These are phyloP conservation scores for Neospermospora avenae DNA, from an alignment of 2,329 filamentous ascomycete species.

Conservation along the genomic window DNA sequence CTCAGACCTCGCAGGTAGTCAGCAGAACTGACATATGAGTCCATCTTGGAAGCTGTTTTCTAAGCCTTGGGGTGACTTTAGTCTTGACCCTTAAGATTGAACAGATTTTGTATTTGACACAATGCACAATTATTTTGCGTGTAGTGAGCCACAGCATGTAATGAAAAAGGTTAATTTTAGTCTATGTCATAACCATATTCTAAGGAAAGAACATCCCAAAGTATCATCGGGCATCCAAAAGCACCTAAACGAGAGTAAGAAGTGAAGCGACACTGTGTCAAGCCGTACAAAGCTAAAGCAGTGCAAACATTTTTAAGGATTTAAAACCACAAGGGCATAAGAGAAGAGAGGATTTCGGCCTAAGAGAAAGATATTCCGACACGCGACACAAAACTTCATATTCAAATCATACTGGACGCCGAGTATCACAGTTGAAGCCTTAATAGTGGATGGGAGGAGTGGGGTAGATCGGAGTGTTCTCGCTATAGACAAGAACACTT, in stretches of 20 bases:
- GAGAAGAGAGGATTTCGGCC: not conserved
- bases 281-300: not conserved
- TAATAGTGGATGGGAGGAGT: not conserved
- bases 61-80: too few species aligned
- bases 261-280: too few species aligned
- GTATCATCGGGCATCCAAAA: not conserved
- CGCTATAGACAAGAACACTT: not conserved
- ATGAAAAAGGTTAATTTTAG: not conserved
- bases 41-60: too few species aligned
- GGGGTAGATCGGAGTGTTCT: not conserved
- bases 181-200: not conserved
- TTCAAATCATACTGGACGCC: not conserved
- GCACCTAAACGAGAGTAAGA: not conserved
- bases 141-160: too few species aligned
- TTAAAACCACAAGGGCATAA: too few species aligned
- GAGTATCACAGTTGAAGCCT: not conserved
- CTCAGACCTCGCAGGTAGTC: too few species aligned
- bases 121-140: too few species aligned
- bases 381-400: too few species aligned
- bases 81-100: too few species aligned
- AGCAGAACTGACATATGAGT: too few species aligned
- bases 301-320: too few species aligned
- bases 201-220: not conserved
- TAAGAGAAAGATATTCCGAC: not conserved
- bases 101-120: too few species aligned